Conservation (phyloP, 2,329 filamentous ascomycete genomes). For the Trichoderma sp. region DNA sequence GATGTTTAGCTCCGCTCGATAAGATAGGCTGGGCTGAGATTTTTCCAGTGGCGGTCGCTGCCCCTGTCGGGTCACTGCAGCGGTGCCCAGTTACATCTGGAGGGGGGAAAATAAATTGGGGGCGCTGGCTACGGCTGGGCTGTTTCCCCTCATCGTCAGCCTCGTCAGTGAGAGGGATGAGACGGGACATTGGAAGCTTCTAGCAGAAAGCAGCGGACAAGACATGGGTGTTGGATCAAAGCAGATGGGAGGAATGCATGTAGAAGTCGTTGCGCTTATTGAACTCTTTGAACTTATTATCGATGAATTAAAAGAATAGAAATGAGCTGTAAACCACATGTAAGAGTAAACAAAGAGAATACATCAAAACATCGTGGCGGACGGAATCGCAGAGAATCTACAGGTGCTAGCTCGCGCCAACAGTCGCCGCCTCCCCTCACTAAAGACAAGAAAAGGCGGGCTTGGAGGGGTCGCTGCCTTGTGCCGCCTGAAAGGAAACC, state of each 20-base stretch:
- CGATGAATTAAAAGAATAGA: not conserved
- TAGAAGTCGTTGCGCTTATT: not conserved
- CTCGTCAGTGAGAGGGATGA: not conserved
- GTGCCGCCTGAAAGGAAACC: constrained; percentile 9
- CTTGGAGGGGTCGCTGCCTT: constrained; percentile 16
- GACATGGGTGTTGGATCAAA: not conserved
- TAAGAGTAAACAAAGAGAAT: not conserved
- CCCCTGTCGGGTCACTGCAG: constrained; percentile 19
- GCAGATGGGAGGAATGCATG: not conserved
- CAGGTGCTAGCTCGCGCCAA: not conserved
- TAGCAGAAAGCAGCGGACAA: not conserved
- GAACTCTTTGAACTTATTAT: not conserved
- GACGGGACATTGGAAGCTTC: constrained; percentile 15
- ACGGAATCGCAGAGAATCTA: not conserved
- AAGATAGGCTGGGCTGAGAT: no score
- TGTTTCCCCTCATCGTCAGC: constrained; percentile 26
- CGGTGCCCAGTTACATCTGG: constrained; percentile 21
- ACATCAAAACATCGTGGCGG: not conserved
- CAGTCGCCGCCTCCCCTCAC: constrained; percentile 3
- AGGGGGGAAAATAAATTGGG: constrained; percentile 9
- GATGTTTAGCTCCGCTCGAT: no score
- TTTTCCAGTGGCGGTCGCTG: not conserved
- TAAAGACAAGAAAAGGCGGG: constrained; percentile 5
- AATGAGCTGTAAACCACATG: not conserved
- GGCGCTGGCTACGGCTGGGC: constrained; percentile 4